Conservation (phyloP, 805 yeast genomes). For the Barnettozyma wickerhamii region DNA sequence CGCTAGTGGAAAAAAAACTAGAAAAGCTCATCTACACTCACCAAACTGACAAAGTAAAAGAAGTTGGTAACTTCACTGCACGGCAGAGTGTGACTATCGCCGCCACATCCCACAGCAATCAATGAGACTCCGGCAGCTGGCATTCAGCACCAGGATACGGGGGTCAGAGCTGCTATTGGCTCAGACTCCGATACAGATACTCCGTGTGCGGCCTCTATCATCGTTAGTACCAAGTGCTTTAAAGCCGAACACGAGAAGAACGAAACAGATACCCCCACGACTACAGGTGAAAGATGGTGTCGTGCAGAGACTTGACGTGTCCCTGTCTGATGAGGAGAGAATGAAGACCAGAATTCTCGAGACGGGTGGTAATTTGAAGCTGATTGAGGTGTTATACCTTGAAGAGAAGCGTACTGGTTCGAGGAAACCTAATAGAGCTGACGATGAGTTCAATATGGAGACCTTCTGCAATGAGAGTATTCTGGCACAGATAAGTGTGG, state of each 20-base stretch:
- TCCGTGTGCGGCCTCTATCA: too few relatives aligned
- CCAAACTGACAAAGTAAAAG: background rate
- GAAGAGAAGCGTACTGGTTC: background rate
- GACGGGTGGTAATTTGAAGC: conserved; percentile 12
- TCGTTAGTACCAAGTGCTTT: too few relatives aligned
- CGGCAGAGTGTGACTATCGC: too few relatives aligned
- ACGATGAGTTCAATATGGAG: background rate
- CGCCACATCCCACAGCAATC: too few relatives aligned
- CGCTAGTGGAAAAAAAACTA: too few relatives aligned
- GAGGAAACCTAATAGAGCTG: background rate
- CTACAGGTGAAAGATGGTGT: background rate
- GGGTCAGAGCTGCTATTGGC: background rate
- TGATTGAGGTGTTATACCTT: conserved; percentile 5
- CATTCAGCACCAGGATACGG: too few relatives aligned
- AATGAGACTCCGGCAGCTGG: too few relatives aligned
- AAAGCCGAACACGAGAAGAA: background rate
- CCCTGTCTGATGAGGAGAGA: background rate
- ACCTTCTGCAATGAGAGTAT: background rate
- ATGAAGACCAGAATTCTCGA: conserved; percentile 3
- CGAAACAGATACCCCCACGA: background rate
- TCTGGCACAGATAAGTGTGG: background rate
- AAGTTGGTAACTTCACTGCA: too few relatives aligned
- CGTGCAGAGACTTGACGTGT: background rate
- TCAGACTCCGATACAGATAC: too few relatives aligned
- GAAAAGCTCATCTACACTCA: background rate